These are phyloP conservation scores for Nadsonia commutata DNA, from an alignment of 1,139 yeast genomes.

Conservation along the genomic window DNA sequence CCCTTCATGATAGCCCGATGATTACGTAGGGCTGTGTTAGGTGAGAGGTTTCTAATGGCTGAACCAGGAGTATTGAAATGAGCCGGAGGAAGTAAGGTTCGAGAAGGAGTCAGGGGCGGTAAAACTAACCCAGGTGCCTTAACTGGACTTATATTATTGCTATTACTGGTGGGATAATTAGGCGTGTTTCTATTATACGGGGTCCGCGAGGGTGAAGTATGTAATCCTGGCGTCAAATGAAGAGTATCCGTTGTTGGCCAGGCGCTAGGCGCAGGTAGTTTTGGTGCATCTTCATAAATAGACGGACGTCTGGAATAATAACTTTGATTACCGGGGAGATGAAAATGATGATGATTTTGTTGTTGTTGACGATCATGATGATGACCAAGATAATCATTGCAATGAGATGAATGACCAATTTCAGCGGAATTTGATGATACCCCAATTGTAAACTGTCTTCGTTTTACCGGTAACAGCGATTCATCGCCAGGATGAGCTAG, in stretches of 20 bases:
- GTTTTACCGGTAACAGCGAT: not conserved
- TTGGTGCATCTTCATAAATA: not conserved
- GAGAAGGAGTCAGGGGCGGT: conserved; percentile 6
- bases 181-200: conserved; percentile 1
- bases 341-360: not conserved
- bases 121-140: conserved; percentile 4
- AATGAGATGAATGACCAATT: conserved; percentile 1
- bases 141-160: conserved; percentile 2
- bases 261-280: not conserved
- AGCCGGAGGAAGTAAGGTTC: conserved; percentile 5
- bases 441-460: not conserved
- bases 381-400: conserved; percentile 3
- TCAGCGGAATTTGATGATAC: no score
- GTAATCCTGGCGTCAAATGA: no score
- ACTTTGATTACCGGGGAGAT: no score
- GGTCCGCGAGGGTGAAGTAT: conserved; percentile 2
- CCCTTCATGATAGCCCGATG: not conserved
- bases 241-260: conserved; percentile 4
- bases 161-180: not conserved
- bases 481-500: not conserved
- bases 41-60: conserved; percentile 4
- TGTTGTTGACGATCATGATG: not conserved
- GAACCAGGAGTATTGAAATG: conserved; percentile 1
- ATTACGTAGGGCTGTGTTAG: not conserved
- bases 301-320: no score